These are phyloP conservation scores for Cyberlindnera maritima DNA, from an alignment of 805 yeast genomes.

Conservation along the genomic window DNA sequence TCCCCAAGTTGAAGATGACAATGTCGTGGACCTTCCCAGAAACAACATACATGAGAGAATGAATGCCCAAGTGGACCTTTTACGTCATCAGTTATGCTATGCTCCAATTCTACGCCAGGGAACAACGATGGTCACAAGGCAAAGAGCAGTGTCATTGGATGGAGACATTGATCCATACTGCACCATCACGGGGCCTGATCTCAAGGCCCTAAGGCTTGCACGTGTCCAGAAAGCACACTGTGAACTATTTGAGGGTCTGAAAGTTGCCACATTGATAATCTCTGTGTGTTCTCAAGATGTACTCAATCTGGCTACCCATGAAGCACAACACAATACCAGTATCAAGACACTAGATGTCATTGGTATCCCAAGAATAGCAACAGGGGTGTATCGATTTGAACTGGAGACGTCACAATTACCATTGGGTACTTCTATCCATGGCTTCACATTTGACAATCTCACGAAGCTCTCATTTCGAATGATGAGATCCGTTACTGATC, in stretches of 20 bases:
- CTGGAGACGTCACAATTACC: too few species aligned
- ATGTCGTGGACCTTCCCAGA: too few species aligned
- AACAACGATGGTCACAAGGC: not conserved
- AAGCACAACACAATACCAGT: not conserved
- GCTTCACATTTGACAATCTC: not conserved
- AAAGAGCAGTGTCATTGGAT: not conserved
- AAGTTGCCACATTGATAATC: not conserved
- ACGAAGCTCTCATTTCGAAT: not conserved
- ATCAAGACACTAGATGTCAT: not conserved
- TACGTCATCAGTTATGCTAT: too few species aligned
- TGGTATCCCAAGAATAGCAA: not conserved
- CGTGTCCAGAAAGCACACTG: not conserved
- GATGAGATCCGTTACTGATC: not conserved
- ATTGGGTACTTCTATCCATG: not conserved
- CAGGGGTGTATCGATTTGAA: too few species aligned
- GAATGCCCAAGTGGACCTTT: too few species aligned
- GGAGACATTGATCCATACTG: not conserved
- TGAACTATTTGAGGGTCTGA: not conserved
- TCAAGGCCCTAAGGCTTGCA: not conserved
- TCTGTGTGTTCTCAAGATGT: not conserved
- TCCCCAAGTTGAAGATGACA: too few species aligned
- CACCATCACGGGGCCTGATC: not conserved
- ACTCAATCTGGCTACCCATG: not conserved
- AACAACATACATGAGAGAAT: too few species aligned
- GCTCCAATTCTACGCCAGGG: not conserved